Base-by-base conservation (phyloP, 75 land plant species). In the Selaginella moellendorffii region DNA sequence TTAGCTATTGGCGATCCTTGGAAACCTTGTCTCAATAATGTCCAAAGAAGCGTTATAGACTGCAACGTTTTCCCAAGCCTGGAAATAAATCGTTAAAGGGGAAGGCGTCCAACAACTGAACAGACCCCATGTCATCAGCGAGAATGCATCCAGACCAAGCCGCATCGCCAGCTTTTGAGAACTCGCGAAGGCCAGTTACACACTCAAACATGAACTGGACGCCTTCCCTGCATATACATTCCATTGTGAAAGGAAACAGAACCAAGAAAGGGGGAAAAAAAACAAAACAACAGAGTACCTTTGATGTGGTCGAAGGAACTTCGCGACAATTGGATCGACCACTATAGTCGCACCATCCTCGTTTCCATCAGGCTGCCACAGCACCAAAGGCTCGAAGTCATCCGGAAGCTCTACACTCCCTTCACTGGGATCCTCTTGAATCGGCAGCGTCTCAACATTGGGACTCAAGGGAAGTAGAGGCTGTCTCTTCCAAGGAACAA, bases 81-180 rank as follows among this genome's bases (percentile, higher is more conserved):
- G 79, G 53, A 19, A 24, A 54, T 23, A 67, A 8, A 72, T 20
- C 5, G 46, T 36, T 5, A 5, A 36, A 5, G 46, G 5, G 14
- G 46, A 5, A 36, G 5, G 46, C 46, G 10, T 36, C 46, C 14
- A 36, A 36, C 46, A 36, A 36, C 14, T 36, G n/a, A n/a, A n/a
- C n/a, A n/a, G n/a, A 92, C 97, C 98, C 98, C 98, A 93, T 93
- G 76, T 93, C 98, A 83, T 93, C 98, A 25, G 98, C 98, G 23
- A 93, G 79, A 66, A 93, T 93, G 69, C 98, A 93, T 26, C 98
- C 98, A 5, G 46, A 36, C 66, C 67, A 66, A 54, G 81, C 53
- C 42, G 25, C 77, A 12, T 73, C 64, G 31, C 66, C 71, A 28
- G 68, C n/a, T 59, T 73, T 79, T 24, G 71, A 74, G 28, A 73